Base-by-base conservation (phyloP, 768 basidiomycete species). In the Amanita rubescens region DNA sequence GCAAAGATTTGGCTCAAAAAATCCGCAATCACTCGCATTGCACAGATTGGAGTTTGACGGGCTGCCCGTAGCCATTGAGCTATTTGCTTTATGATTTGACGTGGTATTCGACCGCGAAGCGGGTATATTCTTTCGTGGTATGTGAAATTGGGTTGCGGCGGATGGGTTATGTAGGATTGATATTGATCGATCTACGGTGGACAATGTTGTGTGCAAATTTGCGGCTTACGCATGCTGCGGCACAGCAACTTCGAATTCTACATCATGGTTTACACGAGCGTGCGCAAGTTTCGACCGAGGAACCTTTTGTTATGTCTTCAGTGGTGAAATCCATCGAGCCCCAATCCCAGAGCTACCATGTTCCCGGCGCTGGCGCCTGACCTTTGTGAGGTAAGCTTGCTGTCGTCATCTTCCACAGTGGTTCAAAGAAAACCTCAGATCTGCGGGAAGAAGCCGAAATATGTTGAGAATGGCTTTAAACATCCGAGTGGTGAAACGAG, bases 401-500 rank as follows among this genome's bases (percentile, higher is more conserved):
- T 35, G 24, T 30, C 11, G 24, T 12, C 39, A 10, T 42, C 8
- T 33, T n/a, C 12, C 17, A 35, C 14, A 33, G 46, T 56, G 46
- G 45, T 51, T 57, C 61, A 53, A 55, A 50, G 44, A 22, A 53
- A 51, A 27, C 37, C 43, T 50, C 49, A 84, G 83, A 73, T 74
- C 54, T 85, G 83, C 65, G 76, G 78, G 12, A 70, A 70, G 55
- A 82, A 75, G 63, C 80, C 81, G 12, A 84, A 80, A 69, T 84
- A 76, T 62, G 65, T 80, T 17, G 83, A 83, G 58, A 74, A 77
- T 55, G 83, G 82, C 15, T 65, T 71, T 56, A 72, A 72, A 57
- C 81, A 84, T 59, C 73, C 76, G 30, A 84, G 78, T 62, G 84
- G 82, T 60, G 74, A 82, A 58, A 78, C 73, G 58, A 80, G 75